Percentiles rank a stretch among this genome's conserved stretches.
Evolutionary conservation across 805 yeast species (phyloP).

Genomic region (Ogataea wickerhamii): DNA sequence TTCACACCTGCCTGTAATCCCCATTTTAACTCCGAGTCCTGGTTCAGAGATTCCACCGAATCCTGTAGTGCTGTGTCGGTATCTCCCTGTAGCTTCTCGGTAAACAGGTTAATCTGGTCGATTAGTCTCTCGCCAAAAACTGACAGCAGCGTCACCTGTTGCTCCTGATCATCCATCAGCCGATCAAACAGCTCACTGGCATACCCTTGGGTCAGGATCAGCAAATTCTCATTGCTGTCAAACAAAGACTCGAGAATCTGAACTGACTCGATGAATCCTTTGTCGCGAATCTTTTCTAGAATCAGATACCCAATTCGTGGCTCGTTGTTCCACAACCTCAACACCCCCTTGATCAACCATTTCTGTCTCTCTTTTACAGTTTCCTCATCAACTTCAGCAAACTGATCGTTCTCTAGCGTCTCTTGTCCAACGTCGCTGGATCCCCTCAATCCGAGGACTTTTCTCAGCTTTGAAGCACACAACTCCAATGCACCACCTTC

Average conservation of each 20-base stretch:
- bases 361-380: slow-evolving; percentile 32
- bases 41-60: slow-evolving; percentile 14
- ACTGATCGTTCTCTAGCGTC: slow-evolving; percentile 19
- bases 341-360: slow-evolving; percentile 52
- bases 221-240: slow-evolving; percentile 27
- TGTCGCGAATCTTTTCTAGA: slow-evolving; percentile 47
- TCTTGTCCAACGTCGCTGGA: slow-evolving; percentile 13
- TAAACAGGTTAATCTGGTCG: slow-evolving; percentile 13
- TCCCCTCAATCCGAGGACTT: slow-evolving; percentile 22
- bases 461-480: slow-evolving; percentile 26
- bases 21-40: slow-evolving; percentile 37
- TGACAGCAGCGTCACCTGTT: slow-evolving; percentile 22
- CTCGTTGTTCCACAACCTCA: slow-evolving; percentile 62
- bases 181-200: slow-evolving; percentile 39
- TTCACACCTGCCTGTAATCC: slow-evolving; percentile 32
- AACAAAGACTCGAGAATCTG: slow-evolving; percentile 45
- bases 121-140: slow-evolving; percentile 10
- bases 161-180: slow-evolving; percentile 17
- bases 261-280: slow-evolving; percentile 39
- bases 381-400: slow-evolving; percentile 23
- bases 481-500: slow-evolving; percentile 43
- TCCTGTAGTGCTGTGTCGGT: slow-evolving; percentile 8
- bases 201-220: slow-evolving; percentile 42
- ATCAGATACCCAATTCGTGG: slow-evolving; percentile 64
- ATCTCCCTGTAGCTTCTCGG: slow-evolving; percentile 15